These are phyloP conservation scores for Truncatella angustata DNA, from an alignment of 2,329 filamentous ascomycete genomes.

Conservation along the genomic window DNA sequence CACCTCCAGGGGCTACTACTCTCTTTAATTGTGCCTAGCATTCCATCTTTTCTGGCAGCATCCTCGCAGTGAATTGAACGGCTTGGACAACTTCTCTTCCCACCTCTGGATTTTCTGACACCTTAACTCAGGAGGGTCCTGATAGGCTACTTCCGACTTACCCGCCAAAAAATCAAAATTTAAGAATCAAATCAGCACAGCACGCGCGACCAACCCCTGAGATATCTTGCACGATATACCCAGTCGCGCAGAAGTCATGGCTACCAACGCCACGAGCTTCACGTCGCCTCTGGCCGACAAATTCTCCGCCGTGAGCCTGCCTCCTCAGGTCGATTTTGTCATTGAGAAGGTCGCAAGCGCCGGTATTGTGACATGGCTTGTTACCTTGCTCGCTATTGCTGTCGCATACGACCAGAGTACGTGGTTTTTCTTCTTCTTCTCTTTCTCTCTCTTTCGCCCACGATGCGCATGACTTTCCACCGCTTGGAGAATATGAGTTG, in stretches of 20 bases:
- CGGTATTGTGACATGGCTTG: slow-evolving; percentile 59
- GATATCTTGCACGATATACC: neutral
- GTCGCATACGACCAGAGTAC: slow-evolving; percentile 89
- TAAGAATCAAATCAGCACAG: no score
- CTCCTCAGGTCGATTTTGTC: slow-evolving; percentile 54
- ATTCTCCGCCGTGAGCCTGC: slow-evolving; percentile 46
- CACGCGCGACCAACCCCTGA: neutral
- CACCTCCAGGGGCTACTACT: neutral
- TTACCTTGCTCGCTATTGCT: slow-evolving; percentile 68
- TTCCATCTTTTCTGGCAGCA: neutral
- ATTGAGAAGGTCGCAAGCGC: slow-evolving; percentile 56
- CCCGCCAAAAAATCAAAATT: neutral
- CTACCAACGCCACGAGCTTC: slow-evolving; percentile 62
- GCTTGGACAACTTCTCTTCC: neutral
- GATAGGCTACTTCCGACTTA: neutral
- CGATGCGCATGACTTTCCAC: no score
- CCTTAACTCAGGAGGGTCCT: neutral
- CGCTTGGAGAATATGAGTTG: no score
- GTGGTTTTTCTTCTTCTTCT: no score
- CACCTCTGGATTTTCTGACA: neutral
- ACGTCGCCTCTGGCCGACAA: slow-evolving; percentile 66
- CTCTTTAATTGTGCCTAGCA: neutral
- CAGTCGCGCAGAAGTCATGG: slow-evolving; percentile 35
- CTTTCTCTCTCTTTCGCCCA: no score
- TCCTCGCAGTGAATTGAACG: neutral